A percentile compares a stretch with the other conserved stretches of the same genome.
Evolutionary conservation across 495 filamentous ascomycete species (phyloP).

Genomic region (Durotheca rogersii): DNA sequence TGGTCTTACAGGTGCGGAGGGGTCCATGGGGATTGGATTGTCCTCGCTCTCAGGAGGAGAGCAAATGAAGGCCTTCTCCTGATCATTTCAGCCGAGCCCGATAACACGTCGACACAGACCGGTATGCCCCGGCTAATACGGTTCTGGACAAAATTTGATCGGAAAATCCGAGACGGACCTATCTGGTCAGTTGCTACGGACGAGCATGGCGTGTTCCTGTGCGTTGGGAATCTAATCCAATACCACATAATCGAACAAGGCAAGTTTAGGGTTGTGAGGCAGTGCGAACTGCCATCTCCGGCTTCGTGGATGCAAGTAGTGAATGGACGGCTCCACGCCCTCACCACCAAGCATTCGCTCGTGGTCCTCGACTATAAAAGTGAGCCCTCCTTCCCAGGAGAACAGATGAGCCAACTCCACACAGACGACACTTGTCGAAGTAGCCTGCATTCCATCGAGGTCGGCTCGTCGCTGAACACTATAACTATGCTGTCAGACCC

Average conservation of each 20-base stretch:
- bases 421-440: slow-evolving; percentile 40
- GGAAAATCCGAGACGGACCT: slow-evolving; percentile 39
- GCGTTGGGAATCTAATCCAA: slow-evolving; percentile 42
- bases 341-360: slow-evolving; percentile 49
- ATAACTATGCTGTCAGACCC: slow-evolving; percentile 50
- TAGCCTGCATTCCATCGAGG: slow-evolving; percentile 42
- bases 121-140: slow-evolving; percentile 32
- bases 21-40: slow-evolving; percentile 41
- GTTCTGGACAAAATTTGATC: slow-evolving; percentile 48
- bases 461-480: slow-evolving; percentile 28
- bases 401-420: slow-evolving; percentile 34
- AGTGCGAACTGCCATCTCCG: slow-evolving; percentile 44
- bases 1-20: slow-evolving; percentile 48
- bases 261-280: slow-evolving; percentile 42
- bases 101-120: slow-evolving; percentile 8
- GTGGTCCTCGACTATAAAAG: slow-evolving; percentile 44
- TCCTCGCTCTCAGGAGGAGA: slow-evolving; percentile 44
- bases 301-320: slow-evolving; percentile 44
- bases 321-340: slow-evolving; percentile 43
- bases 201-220: slow-evolving; percentile 48
- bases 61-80: slow-evolving; percentile 44
- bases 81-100: slow-evolving; percentile 44
- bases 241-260: slow-evolving; percentile 52
- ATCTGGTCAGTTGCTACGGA: slow-evolving; percentile 47
- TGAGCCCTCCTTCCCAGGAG: slow-evolving; percentile 15